Percentiles rank a stretch among this genome's conserved stretches.
Conservation (phyloP, 2,329 filamentous ascomycete genomes). For the Claviceps pazoutovae region DNA sequence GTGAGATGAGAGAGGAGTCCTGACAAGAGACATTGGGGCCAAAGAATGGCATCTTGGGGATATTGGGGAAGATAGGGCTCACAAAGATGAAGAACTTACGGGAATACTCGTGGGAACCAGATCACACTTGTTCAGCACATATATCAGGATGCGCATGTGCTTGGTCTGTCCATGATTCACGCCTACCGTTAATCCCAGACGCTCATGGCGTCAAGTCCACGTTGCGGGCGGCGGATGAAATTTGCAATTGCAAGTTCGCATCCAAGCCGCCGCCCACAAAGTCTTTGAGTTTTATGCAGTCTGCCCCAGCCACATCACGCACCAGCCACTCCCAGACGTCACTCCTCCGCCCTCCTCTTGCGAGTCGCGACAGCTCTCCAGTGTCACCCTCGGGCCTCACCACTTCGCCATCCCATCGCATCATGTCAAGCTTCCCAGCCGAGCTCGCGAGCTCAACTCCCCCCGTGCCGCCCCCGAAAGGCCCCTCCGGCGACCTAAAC, state of each 20-base stretch:
- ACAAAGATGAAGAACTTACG: slow-evolving; percentile 50
- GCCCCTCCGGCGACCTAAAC: slow-evolving; percentile 49
- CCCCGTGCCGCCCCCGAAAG: slow-evolving; percentile 59
- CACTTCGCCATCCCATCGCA: neutral
- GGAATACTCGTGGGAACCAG: slow-evolving; percentile 83
- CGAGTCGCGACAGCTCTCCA: neutral
- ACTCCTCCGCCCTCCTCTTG: neutral
- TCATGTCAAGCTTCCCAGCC: slow-evolving; percentile 18
- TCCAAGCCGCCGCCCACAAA: too few relatives aligned
- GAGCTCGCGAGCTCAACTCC: slow-evolving; percentile 27
- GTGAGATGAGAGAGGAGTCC: slow-evolving; percentile 65
- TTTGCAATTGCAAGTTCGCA: too few relatives aligned
- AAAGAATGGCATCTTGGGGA: slow-evolving; percentile 12
- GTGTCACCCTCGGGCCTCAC: neutral
- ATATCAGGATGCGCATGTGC: slow-evolving; percentile 44
- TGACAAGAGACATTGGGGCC: slow-evolving; percentile 61
- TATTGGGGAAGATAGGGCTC: neutral
- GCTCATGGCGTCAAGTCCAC: too few relatives aligned
- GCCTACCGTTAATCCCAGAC: too few relatives aligned
- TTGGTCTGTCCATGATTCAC: too few relatives aligned
- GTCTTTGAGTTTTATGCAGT: too few relatives aligned
- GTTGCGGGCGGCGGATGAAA: too few relatives aligned
- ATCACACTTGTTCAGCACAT: slow-evolving; percentile 42
- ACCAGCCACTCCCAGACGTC: neutral
- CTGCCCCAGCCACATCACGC: neutral